Base-by-base conservation (phyloP, 768 basidiomycete species). In the Boletus subcaerulescens region DNA sequence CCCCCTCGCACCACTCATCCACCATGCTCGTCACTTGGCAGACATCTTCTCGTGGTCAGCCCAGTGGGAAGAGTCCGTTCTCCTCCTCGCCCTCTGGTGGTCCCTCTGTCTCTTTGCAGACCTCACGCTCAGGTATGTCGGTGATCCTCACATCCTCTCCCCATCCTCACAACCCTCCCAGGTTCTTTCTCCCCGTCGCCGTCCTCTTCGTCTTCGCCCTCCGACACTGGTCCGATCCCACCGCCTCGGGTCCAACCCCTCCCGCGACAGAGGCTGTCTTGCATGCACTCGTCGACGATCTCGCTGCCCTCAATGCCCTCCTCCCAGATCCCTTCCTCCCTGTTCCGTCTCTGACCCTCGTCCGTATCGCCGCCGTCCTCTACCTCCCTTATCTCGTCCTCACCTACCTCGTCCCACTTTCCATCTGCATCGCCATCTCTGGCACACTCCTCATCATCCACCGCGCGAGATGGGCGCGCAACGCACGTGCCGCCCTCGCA, bases 51-150 rank as follows among this genome's bases (percentile, higher is more conserved):
- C 76, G 59, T 92, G 90, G 88, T 72, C 76, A 38, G 64, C 76
- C 0, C 68, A 57, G 1, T 81, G 79, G 77, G 79, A 84, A 62
- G 80, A 89, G 49, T 78, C 83, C 48, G 87, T 79, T 75, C 79
- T 94, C 4, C 68, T 80, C 2, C 73, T 96, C 42, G 87, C 79
- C 0, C 66, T 68, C 2, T 94, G 90, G 90, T 95, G 92, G 89
- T 81, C 80, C 0, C 24, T 84, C 18, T 92, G 89, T 73, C 74
- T 94, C 52, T 76, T 87, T 43, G 70, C 79, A 2, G 76, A 78
- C 15, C 69, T 71, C 33, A 71, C 69, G 11, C 71, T 91, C 60
- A 77, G 79, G 84, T 83, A 53, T 47, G 76, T 68, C 9, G 29
- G 3, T 9, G 9, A 29, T 29, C 1, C 5, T 11, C 22, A 1